Evolutionary conservation across 2,329 filamentous ascomycete species (phyloP).

Genomic region (Paraphoma sp.): DNA sequence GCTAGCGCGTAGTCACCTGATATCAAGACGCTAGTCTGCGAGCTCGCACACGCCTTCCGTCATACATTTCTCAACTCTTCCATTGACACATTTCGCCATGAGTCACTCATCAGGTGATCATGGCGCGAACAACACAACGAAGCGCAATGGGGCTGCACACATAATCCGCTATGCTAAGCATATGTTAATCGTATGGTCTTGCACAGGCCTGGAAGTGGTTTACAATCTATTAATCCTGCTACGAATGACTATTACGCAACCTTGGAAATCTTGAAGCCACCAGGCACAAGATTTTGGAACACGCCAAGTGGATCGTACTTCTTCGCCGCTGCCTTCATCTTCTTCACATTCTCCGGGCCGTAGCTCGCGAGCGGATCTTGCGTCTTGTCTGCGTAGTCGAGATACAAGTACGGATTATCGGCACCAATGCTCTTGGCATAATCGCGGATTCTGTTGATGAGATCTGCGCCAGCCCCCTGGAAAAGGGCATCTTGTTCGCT

Average conservation of each 20-base stretch:
- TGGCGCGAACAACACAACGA: no score
- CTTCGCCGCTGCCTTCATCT: constrained; percentile 23
- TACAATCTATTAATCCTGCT: background rate
- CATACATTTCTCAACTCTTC: background rate
- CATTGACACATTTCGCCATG: background rate
- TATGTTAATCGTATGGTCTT: no score
- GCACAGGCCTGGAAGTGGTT: no score
- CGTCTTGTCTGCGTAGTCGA: constrained; percentile 40
- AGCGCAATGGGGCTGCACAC: no score
- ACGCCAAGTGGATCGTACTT: constrained; percentile 32
- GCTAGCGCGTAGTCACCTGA: constrained; percentile 2
- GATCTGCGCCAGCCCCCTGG: constrained; percentile 20
- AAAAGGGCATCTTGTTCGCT: constrained; percentile 26
- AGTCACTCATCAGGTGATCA: background rate
- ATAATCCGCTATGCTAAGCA: no score
- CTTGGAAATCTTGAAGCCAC: constrained; percentile 38
- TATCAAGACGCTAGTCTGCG: background rate
- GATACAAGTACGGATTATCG: constrained; percentile 35
- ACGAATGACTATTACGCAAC: background rate
- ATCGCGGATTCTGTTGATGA: constrained; percentile 18
- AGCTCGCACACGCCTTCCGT: background rate
- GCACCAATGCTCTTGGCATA: constrained; percentile 27
- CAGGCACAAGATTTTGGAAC: constrained; percentile 32
- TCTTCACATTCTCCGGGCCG: constrained; percentile 21
- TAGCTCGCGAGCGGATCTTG: constrained; percentile 32